These are phyloP conservation scores for Aspergillus sp. DNA, from an alignment of 2,329 filamentous ascomycete genomes.

Conservation along the genomic window DNA sequence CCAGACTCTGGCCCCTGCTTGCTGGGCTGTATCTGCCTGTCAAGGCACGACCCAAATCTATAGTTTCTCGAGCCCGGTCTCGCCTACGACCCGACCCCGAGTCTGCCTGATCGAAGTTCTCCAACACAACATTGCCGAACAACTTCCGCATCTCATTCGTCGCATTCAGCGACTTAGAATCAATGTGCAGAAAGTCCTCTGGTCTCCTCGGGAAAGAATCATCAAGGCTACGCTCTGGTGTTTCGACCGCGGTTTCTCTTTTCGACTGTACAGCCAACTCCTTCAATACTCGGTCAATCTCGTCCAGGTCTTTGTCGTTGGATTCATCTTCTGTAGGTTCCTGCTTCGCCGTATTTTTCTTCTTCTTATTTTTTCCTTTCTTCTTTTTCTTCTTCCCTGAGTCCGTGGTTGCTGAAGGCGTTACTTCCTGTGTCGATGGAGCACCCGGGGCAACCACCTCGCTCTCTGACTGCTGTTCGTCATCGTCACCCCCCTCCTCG, in stretches of 20 bases:
- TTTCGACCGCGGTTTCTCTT: conserved; percentile 20
- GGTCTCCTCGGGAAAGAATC: conserved; percentile 36
- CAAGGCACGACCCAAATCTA: conserved; percentile 56
- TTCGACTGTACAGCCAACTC: conserved; percentile 52
- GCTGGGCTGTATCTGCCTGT: conserved; percentile 54
- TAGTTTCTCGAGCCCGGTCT: conserved; percentile 52
- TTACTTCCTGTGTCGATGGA: conserved; percentile 19
- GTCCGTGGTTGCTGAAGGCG: conserved; percentile 20
- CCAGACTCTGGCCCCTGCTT: conserved; percentile 63
- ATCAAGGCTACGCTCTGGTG: conserved; percentile 40
- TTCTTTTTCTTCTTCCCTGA: conserved; percentile 47
- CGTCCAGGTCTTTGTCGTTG: conserved; percentile 51
- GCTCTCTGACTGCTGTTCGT: conserved; percentile 35
- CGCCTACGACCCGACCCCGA: conserved; percentile 49
- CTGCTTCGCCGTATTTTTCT: conserved; percentile 50
- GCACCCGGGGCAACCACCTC: conserved; percentile 13
- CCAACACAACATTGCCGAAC: conserved; percentile 65
- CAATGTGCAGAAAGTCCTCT: conserved; percentile 59
- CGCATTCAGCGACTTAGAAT: conserved; percentile 75
- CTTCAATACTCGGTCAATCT: conserved; percentile 65
- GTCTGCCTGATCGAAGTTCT: conserved; percentile 55
- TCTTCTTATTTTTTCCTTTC: conserved; percentile 63
- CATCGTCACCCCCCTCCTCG: conserved; percentile 40
- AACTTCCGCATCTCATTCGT: conserved; percentile 85
- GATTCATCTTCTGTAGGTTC: conserved; percentile 27